A percentile compares a stretch with the other conserved stretches of the same genome.
phyloP scores from a whole-genome alignment of 2,329 filamentous ascomycete species.

The Ceratocystis lukuohia region DNA sequence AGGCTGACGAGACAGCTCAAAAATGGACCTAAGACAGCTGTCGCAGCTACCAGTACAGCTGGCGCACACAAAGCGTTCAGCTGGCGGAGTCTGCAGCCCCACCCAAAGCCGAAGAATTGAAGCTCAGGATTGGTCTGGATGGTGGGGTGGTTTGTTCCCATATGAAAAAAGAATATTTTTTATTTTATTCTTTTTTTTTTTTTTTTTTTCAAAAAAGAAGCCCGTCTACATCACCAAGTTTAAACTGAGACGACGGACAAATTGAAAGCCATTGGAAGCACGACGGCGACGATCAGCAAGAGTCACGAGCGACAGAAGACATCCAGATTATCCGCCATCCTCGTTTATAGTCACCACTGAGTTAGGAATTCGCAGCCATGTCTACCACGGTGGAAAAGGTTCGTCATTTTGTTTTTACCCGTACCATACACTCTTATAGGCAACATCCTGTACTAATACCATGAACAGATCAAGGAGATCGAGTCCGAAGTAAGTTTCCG shows the following conservation, averaged over 20 bases:
- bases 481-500: slow-evolving; percentile 66
- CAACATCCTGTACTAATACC: slow-evolving; percentile 4
- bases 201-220: neutral
- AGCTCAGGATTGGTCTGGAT: slow-evolving; percentile 5
- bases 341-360: neutral
- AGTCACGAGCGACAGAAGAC: neutral
- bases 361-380: slow-evolving; percentile 39
- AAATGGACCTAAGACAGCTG: neutral
- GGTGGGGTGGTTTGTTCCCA: slow-evolving; percentile 6
- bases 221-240: too few relatives aligned
- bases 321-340: neutral
- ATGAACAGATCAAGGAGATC: slow-evolving; percentile 76
- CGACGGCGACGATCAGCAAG: neutral
- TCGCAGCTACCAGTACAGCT: neutral
- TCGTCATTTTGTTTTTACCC: slow-evolving; percentile 15
- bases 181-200: neutral
- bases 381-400: slow-evolving; percentile 96
- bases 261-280: too few relatives aligned
- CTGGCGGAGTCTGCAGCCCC: neutral
- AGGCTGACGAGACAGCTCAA: neutral
- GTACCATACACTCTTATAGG: neutral
- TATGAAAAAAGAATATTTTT: neutral
- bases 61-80: neutral
- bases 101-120: neutral
- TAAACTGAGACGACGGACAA: too few relatives aligned